Evolutionary conservation across 768 basidiomycete species (phyloP), one percentile per base, ranked within the genome.

Genomic region (Podaxis rugospora): DNA sequence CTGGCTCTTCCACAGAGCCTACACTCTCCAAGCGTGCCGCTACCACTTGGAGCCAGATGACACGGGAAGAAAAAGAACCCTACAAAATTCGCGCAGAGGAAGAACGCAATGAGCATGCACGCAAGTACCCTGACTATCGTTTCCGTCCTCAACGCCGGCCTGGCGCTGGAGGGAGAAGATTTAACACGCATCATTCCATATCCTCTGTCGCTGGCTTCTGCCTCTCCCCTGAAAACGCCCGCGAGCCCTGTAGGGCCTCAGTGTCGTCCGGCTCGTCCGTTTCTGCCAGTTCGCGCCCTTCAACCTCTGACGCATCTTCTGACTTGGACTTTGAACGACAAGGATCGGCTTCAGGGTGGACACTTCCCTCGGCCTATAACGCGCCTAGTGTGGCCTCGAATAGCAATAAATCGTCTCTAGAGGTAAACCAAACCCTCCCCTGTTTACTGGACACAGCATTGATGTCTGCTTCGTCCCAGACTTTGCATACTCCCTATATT

Each of bases 21-120:
- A 80, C 83, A 1, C 80, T 93, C 40, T 91, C 88, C n/a, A 88
- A 88, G 66, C 81, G 89, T 51, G 92, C 91, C 0, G 87, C 83
- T 0, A 86, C 87, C 55, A 86, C 88, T 32, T 95, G 93, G 93
- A 80, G 78, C 40, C 74, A 80, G 60, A 77, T 92, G 13, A 63
- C 81, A 0, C 59, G 66, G 0, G 75, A 78, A 46, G 82, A 84
- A 57, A 82, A 74, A 63, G 69, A 79, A 16, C 74, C 70, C 57
- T 90, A 78, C 76, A 79, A 80, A 66, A 66, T 69, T 6, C 74
- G 80, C n/a, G 87, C 89, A 1, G 79, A 80, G 42, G 64, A 70
- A 61, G 86, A 87, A 75, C 80, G 80, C 59, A 75, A 75, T 54
- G 80, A 83, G 60, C 89, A 90, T 60, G 79, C 80, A 7, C 75